Base-by-base conservation (phyloP, 192 early-diverging fungal species). In the Spizellomyces punctatus region DNA sequence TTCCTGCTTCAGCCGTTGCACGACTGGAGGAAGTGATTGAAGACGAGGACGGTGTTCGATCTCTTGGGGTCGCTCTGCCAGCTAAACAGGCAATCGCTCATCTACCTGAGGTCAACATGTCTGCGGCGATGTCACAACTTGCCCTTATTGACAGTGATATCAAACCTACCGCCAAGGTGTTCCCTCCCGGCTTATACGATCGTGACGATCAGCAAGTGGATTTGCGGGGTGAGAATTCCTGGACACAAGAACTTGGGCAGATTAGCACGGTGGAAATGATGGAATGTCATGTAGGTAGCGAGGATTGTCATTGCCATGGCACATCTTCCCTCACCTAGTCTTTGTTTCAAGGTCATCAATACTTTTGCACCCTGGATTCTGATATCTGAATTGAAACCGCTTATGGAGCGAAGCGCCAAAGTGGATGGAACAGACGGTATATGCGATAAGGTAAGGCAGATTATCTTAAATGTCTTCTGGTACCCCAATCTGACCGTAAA, bases 121-220 rank as follows among this genome's bases (percentile, higher is more conserved):
- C 83, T 3, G 79, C 83, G 0, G 58, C 63, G 2, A 41, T 86
- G 50, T 85, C 83, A 3, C 86, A 87, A 58, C 21, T 85, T 1
- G 60, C 75, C 0, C 48, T 86, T 56, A 36, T 86, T 21, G 54
- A 65, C 0, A 41, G 54, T 8, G 86, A 87, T 64, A 8, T 16
- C 9, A 59, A 10, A 1, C 14, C n/a, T 6, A 10, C 57, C 21
- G 43, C 72, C 8, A 41, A 43, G 14, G 17, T 72, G 12, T 87
- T 85, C 66, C 86, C 86, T 0, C 74, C 67, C 10, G 77, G 78
- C 41, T 66, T 77, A 7, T 79, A 79, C 63, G 86, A 87, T 69
- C 77, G 83, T 19, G 83, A 87, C 58, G 83, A 78, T 54, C 86
- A 87, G 54, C 86, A 87, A 59, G 50, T 87, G 14, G 86, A 87